Percentiles rank a stretch among this genome's conserved stretches.
Conservation (phyloP, 352 stramenopile species). For the Globisporangium uncinulatum region DNA sequence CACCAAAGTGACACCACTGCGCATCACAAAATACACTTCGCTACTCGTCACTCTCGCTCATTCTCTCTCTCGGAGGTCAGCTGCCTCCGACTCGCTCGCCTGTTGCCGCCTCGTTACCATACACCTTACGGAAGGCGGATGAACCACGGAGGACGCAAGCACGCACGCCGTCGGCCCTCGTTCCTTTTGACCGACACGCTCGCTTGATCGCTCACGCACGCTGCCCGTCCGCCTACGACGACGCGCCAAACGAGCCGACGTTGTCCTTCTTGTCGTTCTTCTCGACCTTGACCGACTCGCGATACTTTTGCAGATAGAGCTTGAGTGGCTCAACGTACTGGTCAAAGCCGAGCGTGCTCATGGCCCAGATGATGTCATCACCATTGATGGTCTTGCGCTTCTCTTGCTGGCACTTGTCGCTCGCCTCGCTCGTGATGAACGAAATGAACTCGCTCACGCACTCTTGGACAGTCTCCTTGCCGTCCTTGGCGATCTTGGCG, state of each 20-base stretch:
- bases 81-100: not conserved
- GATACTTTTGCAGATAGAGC: slow-evolving; percentile 98
- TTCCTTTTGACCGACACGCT: no score
- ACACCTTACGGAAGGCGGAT: no score
- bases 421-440: slow-evolving; percentile 99
- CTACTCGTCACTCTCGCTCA: not conserved
- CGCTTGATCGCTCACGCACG: no score
- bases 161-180: no score
- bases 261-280: slow-evolving; percentile 92
- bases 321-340: slow-evolving; percentile 99
- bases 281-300: slow-evolving; percentile 90
- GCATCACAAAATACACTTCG: not conserved
- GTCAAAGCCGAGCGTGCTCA: slow-evolving; percentile 99
- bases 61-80: not conserved
- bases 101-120: no score
- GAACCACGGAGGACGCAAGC: no score
- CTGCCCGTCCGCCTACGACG: slow-evolving; percentile 36
- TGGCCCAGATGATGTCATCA: slow-evolving; percentile 99
- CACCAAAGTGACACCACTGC: not conserved
- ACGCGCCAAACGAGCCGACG: slow-evolving; percentile 78
- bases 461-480: slow-evolving; percentile 99
- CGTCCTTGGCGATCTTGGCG: slow-evolving; percentile 99
- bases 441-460: slow-evolving; percentile 99
- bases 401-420: slow-evolving; percentile 99
- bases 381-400: slow-evolving; percentile 99